A percentile compares a stretch with the other conserved stretches of the same genome.
Evolutionary conservation across 257 asterid genomes (phyloP).

Genomic region (Coffea eugenioides): DNA sequence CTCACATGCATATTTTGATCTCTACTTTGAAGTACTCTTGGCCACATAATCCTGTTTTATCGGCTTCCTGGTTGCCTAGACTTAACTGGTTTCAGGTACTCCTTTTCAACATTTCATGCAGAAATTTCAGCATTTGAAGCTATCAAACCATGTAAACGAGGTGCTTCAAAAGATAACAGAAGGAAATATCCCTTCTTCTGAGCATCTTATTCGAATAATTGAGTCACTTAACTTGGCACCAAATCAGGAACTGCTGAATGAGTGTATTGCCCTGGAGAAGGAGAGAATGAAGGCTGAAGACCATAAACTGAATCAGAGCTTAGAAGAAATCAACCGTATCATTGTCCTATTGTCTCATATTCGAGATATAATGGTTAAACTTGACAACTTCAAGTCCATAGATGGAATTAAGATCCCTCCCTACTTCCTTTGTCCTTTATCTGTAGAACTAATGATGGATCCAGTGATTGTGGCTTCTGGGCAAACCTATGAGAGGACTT

Average conservation of each 20-base stretch:
- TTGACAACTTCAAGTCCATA: conserved; percentile 40
- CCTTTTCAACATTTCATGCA: conserved; percentile 45
- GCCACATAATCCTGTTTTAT: not conserved
- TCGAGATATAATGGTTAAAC: conserved; percentile 47
- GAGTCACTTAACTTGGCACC: conserved; percentile 61
- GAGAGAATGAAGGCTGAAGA: conserved; percentile 63
- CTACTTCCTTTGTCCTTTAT: conserved; percentile 74
- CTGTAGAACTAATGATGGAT: conserved; percentile 75
- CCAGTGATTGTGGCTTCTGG: conserved; percentile 97
- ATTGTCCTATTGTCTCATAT: conserved; percentile 52
- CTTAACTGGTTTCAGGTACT: conserved; percentile 24
- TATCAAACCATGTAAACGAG: conserved; percentile 48
- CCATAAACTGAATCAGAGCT: conserved; percentile 26
- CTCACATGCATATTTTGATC: not conserved
- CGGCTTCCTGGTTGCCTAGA: not conserved
- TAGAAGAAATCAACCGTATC: conserved; percentile 37
- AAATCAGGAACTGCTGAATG: conserved; percentile 58
- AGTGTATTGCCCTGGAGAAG: conserved; percentile 73
- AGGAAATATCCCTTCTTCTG: conserved; percentile 42
- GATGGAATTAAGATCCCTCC: conserved; percentile 62
- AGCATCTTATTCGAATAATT: conserved; percentile 39
- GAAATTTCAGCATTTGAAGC: conserved; percentile 56
- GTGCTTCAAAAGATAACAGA: conserved; percentile 48
- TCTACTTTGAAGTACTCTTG: not conserved
- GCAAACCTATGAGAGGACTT: conserved; percentile 75